Conservation (phyloP, 2,329 filamentous ascomycete genomes). For the Hirsutella thompsonii region DNA sequence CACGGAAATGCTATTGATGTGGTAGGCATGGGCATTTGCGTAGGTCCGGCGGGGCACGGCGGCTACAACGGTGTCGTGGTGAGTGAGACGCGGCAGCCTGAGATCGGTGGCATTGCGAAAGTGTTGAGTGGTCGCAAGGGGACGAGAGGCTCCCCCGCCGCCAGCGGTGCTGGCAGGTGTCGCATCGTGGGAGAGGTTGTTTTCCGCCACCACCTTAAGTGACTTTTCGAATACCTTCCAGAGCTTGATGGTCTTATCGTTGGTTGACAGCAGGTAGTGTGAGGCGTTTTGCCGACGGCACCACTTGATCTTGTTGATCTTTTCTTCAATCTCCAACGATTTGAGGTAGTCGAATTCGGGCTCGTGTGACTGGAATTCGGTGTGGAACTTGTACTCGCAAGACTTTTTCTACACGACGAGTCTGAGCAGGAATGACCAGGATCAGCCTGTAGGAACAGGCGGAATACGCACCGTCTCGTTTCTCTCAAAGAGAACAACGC, state of each 20-base stretch:
- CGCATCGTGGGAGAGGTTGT: conserved; percentile 90
- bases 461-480: conserved; percentile 75
- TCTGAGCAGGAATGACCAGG: background rate
- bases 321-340: conserved; percentile 98
- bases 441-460: background rate
- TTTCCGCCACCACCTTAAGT: conserved; percentile 95
- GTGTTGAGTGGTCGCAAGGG: conserved; percentile 50
- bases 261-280: conserved; percentile 94
- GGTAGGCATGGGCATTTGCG: conserved; percentile 95
- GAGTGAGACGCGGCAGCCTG: conserved; percentile 89
- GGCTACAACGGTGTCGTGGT: conserved; percentile 96
- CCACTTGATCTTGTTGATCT: conserved; percentile 99
- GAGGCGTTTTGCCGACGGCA: conserved; percentile 96
- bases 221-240: conserved; percentile 99
- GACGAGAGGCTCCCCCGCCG: conserved; percentile 65
- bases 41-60: conserved; percentile 93
- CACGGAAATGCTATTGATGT: conserved; percentile 99
- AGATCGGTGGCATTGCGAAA: conserved; percentile 75
- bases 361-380: conserved; percentile 98
- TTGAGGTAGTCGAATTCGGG: conserved; percentile 99
- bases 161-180: conserved; percentile 63
- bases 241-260: conserved; percentile 99
- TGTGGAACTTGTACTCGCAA: conserved; percentile 99
- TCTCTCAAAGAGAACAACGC: conserved; percentile 77
- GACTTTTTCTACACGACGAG: conserved; percentile 80